Conservation (phyloP, 2,329 filamentous ascomycete genomes). For the Cladosporium sp. region DNA sequence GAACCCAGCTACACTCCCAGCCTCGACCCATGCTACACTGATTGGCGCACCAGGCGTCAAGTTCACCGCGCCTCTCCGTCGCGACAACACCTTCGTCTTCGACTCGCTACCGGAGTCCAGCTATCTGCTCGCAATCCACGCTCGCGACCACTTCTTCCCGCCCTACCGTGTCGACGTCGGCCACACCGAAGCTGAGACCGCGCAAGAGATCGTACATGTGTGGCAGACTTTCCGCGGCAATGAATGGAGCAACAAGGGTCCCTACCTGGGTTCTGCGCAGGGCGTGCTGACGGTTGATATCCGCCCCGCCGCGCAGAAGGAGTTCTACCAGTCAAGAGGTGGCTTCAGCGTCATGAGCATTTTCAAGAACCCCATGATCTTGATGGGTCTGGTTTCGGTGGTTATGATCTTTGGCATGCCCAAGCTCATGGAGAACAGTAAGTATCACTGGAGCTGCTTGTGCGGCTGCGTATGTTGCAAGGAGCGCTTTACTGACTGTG, state of each 20-base stretch:
- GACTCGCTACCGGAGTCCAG: constrained; percentile 67
- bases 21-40: constrained; percentile 66
- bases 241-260: constrained; percentile 85
- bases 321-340: constrained; percentile 73
- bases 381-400: constrained; percentile 83
- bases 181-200: constrained; percentile 40
- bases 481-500: constrained; percentile 20
- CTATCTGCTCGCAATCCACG: constrained; percentile 82
- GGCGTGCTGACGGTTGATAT: constrained; percentile 59
- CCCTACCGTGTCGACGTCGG: constrained; percentile 77
- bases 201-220: constrained; percentile 55
- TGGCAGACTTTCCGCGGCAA: constrained; percentile 89
- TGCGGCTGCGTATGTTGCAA: not conserved
- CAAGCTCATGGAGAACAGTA: constrained; percentile 93
- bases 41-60: constrained; percentile 42
- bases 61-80: constrained; percentile 64
- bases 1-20: constrained; percentile 50
- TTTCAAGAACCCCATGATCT: constrained; percentile 94
- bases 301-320: constrained; percentile 63
- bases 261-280: constrained; percentile 51
- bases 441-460: constrained; percentile 40
- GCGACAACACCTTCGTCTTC: constrained; percentile 73
- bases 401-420: constrained; percentile 88
- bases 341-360: constrained; percentile 69
- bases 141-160: constrained; percentile 71